Evolutionary conservation across 2,329 filamentous ascomycete genomes (phyloP), one percentile per base, ranked within the genome.

Genomic region (Penicillium sumatraense): DNA sequence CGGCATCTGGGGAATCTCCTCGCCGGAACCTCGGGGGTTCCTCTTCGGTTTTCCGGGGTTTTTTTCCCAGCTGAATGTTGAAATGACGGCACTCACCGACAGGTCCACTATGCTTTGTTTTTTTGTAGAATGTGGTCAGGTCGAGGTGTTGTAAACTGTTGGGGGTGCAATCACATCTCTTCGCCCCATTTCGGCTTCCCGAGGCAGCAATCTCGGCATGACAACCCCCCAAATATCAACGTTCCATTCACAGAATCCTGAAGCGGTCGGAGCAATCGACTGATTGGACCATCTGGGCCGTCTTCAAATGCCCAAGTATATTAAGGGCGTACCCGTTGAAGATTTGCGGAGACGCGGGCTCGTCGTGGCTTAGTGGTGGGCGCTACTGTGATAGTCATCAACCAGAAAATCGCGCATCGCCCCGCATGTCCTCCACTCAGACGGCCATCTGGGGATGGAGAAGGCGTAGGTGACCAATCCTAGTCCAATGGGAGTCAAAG

Each of bases 391-490:
- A 31, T 40, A 23, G 21, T 46, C 45, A 24, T 27, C 18, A 35
- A 29, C 44, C 33, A 45, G 41, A 59, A 59, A 59, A 57, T 59
- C 53, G 57, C 57, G 57, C 57, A 59, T 45, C 21, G 45, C 57
- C 47, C 54, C 48, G 47, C 50, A 48, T 33, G 16, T 9, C 47
- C 44, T 31, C 27, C 36, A 49, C 46, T 51, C 18, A 31, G 20
- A 26, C 14, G 40, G 49, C 42, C 42, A 33, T 29, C 16, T 31
- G 42, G 21, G 16, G 42, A 27, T 21, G 42, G 26, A 46, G n/a
- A 46, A 21, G 42, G 16, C n/a, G 26, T 31, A 20, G 16, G 10
- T 31, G 10, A 46, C 42, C 29, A 46, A 16, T 18, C 18, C 26
- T 9, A 23, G 42, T 9, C 42, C 26, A 46, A 46, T 46, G 33